Percentiles rank a stretch among this genome's conserved stretches.
phyloP scores from a whole-genome alignment of 305 asterid genomes.

The Ajuga reptans region DNA sequence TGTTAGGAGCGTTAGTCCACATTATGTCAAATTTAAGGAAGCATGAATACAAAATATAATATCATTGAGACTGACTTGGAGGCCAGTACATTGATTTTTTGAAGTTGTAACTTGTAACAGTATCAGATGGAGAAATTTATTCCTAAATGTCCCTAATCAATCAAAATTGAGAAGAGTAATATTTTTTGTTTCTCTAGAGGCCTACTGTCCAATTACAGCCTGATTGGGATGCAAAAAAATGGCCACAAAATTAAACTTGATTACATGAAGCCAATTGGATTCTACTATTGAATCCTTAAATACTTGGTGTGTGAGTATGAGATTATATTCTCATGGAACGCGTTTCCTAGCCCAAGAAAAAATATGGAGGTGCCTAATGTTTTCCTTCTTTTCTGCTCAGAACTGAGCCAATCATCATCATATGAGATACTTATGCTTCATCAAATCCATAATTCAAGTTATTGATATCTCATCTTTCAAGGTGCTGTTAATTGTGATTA shows the following conservation, averaged over 20 bases:
- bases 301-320: not conserved
- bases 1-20: not conserved
- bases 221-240: not conserved
- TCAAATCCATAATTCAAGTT: conserved; percentile 1
- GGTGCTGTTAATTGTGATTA: not conserved
- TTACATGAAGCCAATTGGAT: not conserved
- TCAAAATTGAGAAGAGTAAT: not conserved
- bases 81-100: not conserved
- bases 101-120: not conserved
- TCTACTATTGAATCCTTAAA: not conserved
- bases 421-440: not conserved
- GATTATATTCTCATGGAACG: not conserved
- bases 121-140: not conserved
- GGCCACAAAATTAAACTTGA: not conserved
- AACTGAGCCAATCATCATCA: not conserved
- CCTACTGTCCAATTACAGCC: not conserved
- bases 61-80: not conserved
- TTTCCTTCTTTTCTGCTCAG: not conserved
- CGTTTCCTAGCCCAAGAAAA: not conserved
- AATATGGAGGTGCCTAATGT: not conserved
- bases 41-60: not conserved
- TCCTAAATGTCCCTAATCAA: not conserved
- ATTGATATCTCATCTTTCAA: not conserved
- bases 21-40: not conserved
- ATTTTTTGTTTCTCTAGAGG: no score